These are phyloP conservation scores for Plenodomus lindquistii DNA, from an alignment of 2,329 filamentous ascomycete species.

Conservation along the genomic window DNA sequence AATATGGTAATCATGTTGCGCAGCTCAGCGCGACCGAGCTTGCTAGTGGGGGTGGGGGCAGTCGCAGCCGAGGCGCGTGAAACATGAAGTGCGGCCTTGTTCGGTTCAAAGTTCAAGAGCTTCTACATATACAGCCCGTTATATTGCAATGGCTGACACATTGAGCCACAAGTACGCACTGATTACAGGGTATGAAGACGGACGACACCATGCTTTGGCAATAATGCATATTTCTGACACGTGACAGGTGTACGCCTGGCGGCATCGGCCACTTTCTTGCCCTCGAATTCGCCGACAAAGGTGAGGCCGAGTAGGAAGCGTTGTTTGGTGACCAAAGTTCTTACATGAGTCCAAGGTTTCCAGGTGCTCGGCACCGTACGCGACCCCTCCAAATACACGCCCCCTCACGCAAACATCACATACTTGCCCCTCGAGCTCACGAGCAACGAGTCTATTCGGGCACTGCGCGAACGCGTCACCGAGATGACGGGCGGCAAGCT, in stretches of 20 bases:
- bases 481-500: conserved; percentile 53
- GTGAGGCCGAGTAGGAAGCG: conserved; percentile 11
- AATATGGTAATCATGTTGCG: neutral
- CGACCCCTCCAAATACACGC: conserved; percentile 53
- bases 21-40: too few species aligned
- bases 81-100: neutral
- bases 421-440: conserved; percentile 60
- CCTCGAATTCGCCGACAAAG: conserved; percentile 57
- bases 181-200: conserved; percentile 47
- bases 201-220: too few species aligned
- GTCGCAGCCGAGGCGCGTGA: neutral
- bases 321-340: neutral
- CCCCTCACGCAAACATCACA: conserved; percentile 56
- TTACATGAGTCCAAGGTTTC: conserved; percentile 44
- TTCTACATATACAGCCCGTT: neutral
- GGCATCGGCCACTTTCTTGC: conserved; percentile 64
- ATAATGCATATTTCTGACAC: neutral
- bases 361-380: conserved; percentile 64
- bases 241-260: conserved; percentile 54
- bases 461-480: conserved; percentile 53
- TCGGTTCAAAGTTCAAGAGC: neutral
- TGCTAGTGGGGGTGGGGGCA: neutral
- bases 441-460: conserved; percentile 52
- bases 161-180: conserved; percentile 35
- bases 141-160: conserved; percentile 15